phyloP scores from a whole-genome alignment of 768 basidiomycete genomes.

The Naematelia encephala region DNA sequence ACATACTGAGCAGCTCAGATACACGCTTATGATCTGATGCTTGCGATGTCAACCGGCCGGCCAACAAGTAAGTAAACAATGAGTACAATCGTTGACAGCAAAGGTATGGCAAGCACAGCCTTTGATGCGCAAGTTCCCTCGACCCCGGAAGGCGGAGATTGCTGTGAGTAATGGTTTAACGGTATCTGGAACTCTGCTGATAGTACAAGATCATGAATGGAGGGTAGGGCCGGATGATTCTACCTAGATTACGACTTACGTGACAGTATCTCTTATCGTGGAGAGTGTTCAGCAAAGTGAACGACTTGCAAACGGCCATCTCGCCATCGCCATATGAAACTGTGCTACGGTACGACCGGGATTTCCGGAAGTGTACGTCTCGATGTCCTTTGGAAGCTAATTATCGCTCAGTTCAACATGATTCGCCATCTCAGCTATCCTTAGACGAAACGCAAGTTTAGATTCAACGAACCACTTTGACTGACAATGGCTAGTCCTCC shows the following conservation, averaged over 20 bases:
- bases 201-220: constrained; percentile 12
- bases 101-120: too few species aligned
- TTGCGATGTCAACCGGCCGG: too few species aligned
- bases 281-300: constrained; percentile 7
- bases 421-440: constrained; percentile 7
- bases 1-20: too few species aligned
- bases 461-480: not conserved
- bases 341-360: constrained; percentile 10
- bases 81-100: too few species aligned
- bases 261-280: constrained; percentile 11
- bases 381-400: not conserved
- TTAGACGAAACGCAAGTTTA: constrained; percentile 4
- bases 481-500: not conserved
- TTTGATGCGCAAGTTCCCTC: too few species aligned
- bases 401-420: constrained; percentile 6
- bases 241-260: not conserved
- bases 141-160: constrained; percentile 12
- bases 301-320: constrained; percentile 14
- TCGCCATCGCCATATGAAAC: constrained; percentile 12
- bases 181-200: not conserved
- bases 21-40: too few species aligned
- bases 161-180: constrained; percentile 5
- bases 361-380: constrained; percentile 13
- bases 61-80: too few species aligned
- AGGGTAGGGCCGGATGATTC: constrained; percentile 1